Percentiles rank a stretch among this genome's conserved stretches.
These are phyloP conservation scores for Schwanniomyces pseudopolymorphus DNA, from an alignment of 805 yeast genomes.

Conservation along the genomic window DNA sequence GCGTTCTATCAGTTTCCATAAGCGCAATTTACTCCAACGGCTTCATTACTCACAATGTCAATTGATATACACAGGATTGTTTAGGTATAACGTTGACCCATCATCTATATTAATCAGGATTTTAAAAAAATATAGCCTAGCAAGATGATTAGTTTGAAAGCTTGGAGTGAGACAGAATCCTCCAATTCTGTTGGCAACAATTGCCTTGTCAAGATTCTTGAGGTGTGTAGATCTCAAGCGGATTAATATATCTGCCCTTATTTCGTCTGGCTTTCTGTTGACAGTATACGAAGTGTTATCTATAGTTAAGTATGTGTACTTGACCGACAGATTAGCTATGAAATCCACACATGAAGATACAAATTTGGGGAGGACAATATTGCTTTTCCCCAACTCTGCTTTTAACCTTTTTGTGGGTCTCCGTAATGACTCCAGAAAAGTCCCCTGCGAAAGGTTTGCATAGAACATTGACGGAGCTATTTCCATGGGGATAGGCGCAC, in stretches of 20 bases:
- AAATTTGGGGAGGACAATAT: neutral
- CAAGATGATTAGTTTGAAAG: slow-evolving; percentile 8
- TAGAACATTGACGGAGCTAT: slow-evolving; percentile 5
- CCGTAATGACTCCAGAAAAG: slow-evolving; percentile 2
- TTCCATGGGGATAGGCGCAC: slow-evolving; percentile 3
- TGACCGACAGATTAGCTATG: neutral
- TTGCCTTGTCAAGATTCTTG: slow-evolving; percentile 5
- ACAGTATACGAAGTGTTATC: slow-evolving; percentile 1
- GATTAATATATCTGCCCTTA: neutral
- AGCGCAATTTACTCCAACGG: neutral
- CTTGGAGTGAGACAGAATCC: slow-evolving; percentile 8
- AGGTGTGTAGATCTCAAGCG: slow-evolving; percentile 6
- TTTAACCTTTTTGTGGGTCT: slow-evolving; percentile 3
- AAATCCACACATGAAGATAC: neutral
- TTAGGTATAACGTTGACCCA: neutral
- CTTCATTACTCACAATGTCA: neutral
- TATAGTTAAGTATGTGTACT: slow-evolving; percentile 4
- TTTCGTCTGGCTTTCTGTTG: neutral
- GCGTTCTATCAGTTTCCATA: neutral
- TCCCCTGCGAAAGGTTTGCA: slow-evolving; percentile 1
- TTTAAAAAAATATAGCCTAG: slow-evolving; percentile 5
- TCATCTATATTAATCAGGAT: neutral
- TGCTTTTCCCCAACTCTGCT: neutral
- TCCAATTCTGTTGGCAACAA: slow-evolving; percentile 5
- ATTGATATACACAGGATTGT: neutral